phyloP scores from a whole-genome alignment of 768 basidiomycete species.

The Rhizopogon vinicolor region DNA sequence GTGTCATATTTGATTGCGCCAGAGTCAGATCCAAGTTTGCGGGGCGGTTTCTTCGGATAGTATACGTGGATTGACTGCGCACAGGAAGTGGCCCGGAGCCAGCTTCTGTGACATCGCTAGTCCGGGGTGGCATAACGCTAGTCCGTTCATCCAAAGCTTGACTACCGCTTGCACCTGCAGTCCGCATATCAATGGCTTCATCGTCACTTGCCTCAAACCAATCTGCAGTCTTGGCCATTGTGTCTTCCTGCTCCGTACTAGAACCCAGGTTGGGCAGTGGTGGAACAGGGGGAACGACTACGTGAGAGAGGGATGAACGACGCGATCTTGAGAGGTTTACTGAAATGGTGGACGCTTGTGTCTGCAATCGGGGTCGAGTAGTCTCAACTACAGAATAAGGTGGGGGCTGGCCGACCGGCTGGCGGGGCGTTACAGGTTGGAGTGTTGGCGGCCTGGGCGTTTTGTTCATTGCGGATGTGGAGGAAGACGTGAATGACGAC shows the following conservation, averaged over 20 bases:
- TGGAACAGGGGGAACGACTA: slow-evolving; percentile 45
- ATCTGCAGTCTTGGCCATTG: slow-evolving; percentile 51
- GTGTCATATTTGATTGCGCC: slow-evolving; percentile 27
- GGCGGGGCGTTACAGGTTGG: slow-evolving; percentile 13
- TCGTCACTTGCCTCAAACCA: slow-evolving; percentile 85
- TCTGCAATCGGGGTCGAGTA: slow-evolving; percentile 29
- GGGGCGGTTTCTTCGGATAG: slow-evolving; percentile 51
- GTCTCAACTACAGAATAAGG: slow-evolving; percentile 46
- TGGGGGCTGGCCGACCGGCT: slow-evolving; percentile 56
- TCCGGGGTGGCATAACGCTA: slow-evolving; percentile 40
- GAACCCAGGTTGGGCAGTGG: slow-evolving; percentile 30
- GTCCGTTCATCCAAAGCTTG: slow-evolving; percentile 82
- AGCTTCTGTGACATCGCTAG: slow-evolving; percentile 16
- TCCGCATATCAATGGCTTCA: slow-evolving; percentile 79
- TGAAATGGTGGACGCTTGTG: slow-evolving; percentile 38
- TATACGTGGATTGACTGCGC: slow-evolving; percentile 22
- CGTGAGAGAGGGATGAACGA: slow-evolving; percentile 53
- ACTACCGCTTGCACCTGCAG: slow-evolving; percentile 78
- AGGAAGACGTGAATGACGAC: slow-evolving; percentile 12
- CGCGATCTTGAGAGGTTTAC: slow-evolving; percentile 42
- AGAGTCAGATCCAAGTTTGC: slow-evolving; percentile 63
- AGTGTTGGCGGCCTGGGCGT: slow-evolving; percentile 22
- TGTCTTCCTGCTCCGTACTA: slow-evolving; percentile 29
- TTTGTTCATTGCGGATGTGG: slow-evolving; percentile 14
- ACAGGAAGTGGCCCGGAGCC: slow-evolving; percentile 22